These are phyloP conservation scores for Acanthamoeba castellanii DNA, from an alignment of 208 protist species.

Conservation along the genomic window DNA sequence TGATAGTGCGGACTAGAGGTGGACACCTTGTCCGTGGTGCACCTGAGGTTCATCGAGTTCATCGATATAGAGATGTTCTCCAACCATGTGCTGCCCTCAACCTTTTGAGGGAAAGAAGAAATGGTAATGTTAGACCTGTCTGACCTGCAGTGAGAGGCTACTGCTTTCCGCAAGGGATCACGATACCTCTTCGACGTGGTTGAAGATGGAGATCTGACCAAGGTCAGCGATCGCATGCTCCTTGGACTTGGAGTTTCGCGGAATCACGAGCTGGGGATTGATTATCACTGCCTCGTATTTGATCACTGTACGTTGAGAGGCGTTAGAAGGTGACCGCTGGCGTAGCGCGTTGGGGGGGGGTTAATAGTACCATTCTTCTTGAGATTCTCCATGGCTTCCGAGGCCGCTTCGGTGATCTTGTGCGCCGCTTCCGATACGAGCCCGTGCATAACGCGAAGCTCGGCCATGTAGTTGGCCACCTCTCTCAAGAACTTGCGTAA, in stretches of 20 bases:
- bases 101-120: not conserved
- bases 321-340: not conserved
- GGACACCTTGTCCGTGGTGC: slow-evolving; percentile 44
- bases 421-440: slow-evolving; percentile 62
- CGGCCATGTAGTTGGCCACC: slow-evolving; percentile 66
- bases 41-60: slow-evolving; percentile 61
- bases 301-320: not conserved
- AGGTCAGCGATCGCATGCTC: slow-evolving; percentile 58
- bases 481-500: slow-evolving; percentile 52
- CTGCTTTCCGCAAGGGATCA: not conserved
- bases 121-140: not conserved
- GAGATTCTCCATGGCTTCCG: slow-evolving; percentile 48
- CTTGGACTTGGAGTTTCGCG: slow-evolving; percentile 16
- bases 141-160: not conserved
- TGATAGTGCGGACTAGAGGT: slow-evolving; percentile 34
- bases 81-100: not conserved
- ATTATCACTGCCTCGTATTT: slow-evolving; percentile 55
- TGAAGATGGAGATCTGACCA: slow-evolving; percentile 70
- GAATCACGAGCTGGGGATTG: slow-evolving; percentile 61
- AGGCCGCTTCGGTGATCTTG: slow-evolving; percentile 62
- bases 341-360: not conserved
- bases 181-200: slow-evolving; percentile 44
- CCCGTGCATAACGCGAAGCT: slow-evolving; percentile 41
- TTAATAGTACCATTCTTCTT: slow-evolving; percentile 44
- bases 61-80: slow-evolving; percentile 68